Evolutionary conservation across 371 early-diverging fungal species (phyloP), one percentile per base, ranked within the genome.

Genomic region (Mortierella sp.): DNA sequence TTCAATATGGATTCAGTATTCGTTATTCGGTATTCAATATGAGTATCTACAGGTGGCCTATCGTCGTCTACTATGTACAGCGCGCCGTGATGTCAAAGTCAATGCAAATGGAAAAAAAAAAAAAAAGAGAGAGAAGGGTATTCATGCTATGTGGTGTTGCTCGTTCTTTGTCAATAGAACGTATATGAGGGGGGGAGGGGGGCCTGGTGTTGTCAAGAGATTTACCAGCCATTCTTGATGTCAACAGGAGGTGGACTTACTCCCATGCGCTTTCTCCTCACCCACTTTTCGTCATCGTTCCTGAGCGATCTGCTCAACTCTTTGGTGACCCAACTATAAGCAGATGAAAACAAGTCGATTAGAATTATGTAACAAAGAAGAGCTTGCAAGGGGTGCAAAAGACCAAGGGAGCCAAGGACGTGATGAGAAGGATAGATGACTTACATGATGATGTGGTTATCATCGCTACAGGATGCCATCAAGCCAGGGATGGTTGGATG

Each of bases 211-310:
- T 39, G 39, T 39, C 14, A 14, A 39, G 39, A 39, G 9, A n/a
- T 43, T 38, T 61, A 72, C 73, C 73, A 72, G 21, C 73, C 73
- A 21, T 72, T 72, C 67, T 72, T 72, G 42, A 72, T 58, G 14
- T 72, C 51, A 41, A 70, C 54, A 8, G 54, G 27, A 30, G 64
- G 73, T 31, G 54, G 24, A 24, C 14, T n/a, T 10, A 42, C 16
- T 19, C 27, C 54, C 2, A 21, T 49, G 1, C 63, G 61, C 21
- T 46, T 51, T 4, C 38, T 26, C 47, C 67, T 59, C 45, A 67
- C 18, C 73, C 73, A 72, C 30, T 67, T 67, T 39, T 72, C 67
- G 27, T 72, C 73, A 24, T 66, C 64, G 21, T 63, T 45, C 42
- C 55, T 62, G 0, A 67, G 38, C 5, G 49, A 49, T 28, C 60